These are phyloP conservation scores for Rhinocladiella mackenziei DNA, from an alignment of 2,329 filamentous ascomycete genomes.

Conservation along the genomic window DNA sequence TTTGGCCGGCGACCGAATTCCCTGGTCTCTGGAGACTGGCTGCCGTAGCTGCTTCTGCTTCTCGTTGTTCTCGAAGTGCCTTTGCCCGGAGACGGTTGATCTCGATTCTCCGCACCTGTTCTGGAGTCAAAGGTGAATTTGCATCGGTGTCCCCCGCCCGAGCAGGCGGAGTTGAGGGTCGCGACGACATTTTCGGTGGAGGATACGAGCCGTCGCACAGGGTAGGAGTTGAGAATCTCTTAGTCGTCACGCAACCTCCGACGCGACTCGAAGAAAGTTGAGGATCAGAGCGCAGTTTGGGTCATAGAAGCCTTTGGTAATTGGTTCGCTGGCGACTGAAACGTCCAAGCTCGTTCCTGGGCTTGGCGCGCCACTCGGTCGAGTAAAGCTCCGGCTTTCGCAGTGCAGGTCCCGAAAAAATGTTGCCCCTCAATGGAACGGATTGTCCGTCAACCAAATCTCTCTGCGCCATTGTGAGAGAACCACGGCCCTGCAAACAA, in stretches of 20 bases:
- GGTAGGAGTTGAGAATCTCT: too few relatives aligned
- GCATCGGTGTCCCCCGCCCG: constrained; percentile 35
- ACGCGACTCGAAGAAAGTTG: too few relatives aligned
- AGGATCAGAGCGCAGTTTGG: too few relatives aligned
- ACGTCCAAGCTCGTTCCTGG: not conserved
- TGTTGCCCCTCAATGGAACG: constrained; percentile 2
- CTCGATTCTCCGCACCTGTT: constrained; percentile 67
- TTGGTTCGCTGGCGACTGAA: not conserved
- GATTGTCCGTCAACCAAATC: constrained; percentile 14
- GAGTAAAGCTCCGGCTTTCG: not conserved
- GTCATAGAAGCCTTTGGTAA: not conserved
- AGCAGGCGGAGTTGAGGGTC: constrained; percentile 46
- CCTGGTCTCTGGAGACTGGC: constrained; percentile 37
- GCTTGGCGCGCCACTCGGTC: constrained; percentile 18
- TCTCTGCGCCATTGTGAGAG: not conserved
- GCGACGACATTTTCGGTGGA: constrained; percentile 32
- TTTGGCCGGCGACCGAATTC: constrained; percentile 59
- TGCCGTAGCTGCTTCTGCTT: constrained; percentile 52
- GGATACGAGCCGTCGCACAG: too few relatives aligned
- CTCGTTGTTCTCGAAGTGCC: constrained; percentile 70
- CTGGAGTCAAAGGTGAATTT: constrained; percentile 53
- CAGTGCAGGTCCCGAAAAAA: constrained; percentile 7
- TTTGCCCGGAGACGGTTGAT: constrained; percentile 84
- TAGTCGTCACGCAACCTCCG: too few relatives aligned
- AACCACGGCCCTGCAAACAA: constrained; percentile 31